These are phyloP conservation scores for Termitomyces sp. DNA, from an alignment of 768 basidiomycete genomes.

Conservation along the genomic window DNA sequence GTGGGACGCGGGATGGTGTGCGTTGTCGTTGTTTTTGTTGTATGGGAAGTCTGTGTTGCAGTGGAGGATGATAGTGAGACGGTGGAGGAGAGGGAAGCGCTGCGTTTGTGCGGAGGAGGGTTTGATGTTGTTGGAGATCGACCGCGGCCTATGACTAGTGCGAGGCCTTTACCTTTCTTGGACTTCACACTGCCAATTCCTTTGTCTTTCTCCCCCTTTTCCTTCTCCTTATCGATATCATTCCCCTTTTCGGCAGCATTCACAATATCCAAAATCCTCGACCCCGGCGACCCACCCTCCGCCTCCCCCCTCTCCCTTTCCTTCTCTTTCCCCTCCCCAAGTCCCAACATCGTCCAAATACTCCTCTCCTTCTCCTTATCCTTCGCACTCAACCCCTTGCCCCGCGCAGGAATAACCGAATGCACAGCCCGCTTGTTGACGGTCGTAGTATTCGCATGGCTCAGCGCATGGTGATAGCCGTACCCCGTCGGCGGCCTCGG, in stretches of 20 bases:
- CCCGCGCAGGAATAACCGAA: constrained; percentile 1
- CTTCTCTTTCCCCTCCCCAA: constrained; percentile 1
- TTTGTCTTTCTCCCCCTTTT: background rate
- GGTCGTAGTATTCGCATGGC: too few relatives aligned
- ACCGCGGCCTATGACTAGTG: constrained; percentile 8
- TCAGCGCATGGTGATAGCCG: constrained; percentile 15
- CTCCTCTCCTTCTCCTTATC: constrained; percentile 6
- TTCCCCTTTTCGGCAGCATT: constrained; percentile 4
- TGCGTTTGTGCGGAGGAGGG: constrained; percentile 12
- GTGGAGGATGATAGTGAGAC: too few relatives aligned
- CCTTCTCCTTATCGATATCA: background rate
- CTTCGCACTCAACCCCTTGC: constrained; percentile 1
- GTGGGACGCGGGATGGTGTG: too few relatives aligned
- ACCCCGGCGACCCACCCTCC: constrained; percentile 2
- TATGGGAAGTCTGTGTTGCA: too few relatives aligned
- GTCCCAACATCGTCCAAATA: constrained; percentile 5
- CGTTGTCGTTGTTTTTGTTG: too few relatives aligned
- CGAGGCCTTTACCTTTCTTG: constrained; percentile 9
- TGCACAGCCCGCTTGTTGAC: constrained; percentile 3
- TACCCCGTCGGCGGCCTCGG: constrained; percentile 20
- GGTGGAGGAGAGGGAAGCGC: constrained; percentile 11
- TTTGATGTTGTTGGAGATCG: constrained; percentile 1
- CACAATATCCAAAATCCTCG: constrained; percentile 10
- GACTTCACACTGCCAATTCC: background rate
- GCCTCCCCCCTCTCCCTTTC: background rate